Evolutionary conservation across 2,329 filamentous ascomycete genomes (phyloP).

Genomic region (Fusarium sacchari): DNA sequence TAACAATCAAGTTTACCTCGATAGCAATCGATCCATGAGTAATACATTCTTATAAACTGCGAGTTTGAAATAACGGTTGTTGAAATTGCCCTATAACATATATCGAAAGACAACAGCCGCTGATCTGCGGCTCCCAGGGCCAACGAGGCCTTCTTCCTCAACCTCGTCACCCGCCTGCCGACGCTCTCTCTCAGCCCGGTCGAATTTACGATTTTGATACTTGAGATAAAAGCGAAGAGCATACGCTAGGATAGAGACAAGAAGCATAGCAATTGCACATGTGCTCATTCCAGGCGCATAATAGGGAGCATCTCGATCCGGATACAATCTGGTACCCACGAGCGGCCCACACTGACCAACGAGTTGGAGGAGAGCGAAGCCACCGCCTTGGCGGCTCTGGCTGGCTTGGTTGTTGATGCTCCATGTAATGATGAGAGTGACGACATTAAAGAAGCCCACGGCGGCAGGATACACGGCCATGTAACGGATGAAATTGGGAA

Average conservation of each 20-base stretch:
- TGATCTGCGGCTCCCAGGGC: conserved; percentile 38
- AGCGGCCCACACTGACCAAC: conserved; percentile 84
- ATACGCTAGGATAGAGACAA: conserved; percentile 66
- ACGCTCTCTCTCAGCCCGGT: conserved; percentile 47
- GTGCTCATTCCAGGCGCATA: conserved; percentile 71
- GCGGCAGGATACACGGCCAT: conserved; percentile 81
- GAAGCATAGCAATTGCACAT: conserved; percentile 71
- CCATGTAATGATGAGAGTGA: conserved; percentile 89
- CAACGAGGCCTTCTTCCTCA: conserved; percentile 56
- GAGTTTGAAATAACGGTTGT: not conserved
- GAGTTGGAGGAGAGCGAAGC: conserved; percentile 82
- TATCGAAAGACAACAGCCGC: conserved; percentile 53
- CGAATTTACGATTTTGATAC: conserved; percentile 60
- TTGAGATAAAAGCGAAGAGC: conserved; percentile 63
- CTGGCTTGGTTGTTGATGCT: conserved; percentile 84
- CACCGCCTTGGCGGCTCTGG: conserved; percentile 75
- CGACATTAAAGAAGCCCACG: conserved; percentile 83
- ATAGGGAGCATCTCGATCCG: conserved; percentile 66
- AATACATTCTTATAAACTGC: not conserved
- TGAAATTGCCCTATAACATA: conserved; percentile 52
- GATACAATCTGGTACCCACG: conserved; percentile 74
- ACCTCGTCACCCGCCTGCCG: conserved; percentile 37
- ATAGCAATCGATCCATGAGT: not conserved
- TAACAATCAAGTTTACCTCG: conserved; percentile 10
- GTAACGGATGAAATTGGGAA: conserved; percentile 69